Evolutionary conservation across 1,139 yeast species (phyloP).

Genomic region (Saccharomycopsis crataegensis): DNA sequence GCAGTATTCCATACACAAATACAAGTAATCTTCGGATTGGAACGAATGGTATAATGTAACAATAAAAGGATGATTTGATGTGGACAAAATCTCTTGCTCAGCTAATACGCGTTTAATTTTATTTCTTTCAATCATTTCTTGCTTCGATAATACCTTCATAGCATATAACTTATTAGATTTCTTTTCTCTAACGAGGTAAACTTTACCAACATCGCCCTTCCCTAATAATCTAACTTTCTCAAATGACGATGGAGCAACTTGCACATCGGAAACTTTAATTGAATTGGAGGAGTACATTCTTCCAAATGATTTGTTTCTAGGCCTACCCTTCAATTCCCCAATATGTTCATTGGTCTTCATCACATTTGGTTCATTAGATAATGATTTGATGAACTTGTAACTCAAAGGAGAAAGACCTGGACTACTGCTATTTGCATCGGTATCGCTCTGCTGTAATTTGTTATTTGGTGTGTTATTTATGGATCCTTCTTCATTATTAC

Average conservation of each 20-base stretch:
- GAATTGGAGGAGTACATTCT: conserved; percentile 66
- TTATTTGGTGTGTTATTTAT: background rate
- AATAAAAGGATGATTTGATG: conserved; percentile 94
- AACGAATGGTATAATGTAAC: conserved; percentile 94
- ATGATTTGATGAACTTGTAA: conserved; percentile 11
- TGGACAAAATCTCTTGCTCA: conserved; percentile 93
- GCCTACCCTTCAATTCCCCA: conserved; percentile 29
- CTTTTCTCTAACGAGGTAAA: conserved; percentile 82
- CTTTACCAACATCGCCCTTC: conserved; percentile 97
- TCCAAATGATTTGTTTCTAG: conserved; percentile 40
- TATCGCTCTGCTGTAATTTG: background rate
- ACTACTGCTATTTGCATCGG: conserved; percentile 12
- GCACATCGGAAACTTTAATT: conserved; percentile 65
- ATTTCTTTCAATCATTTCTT: conserved; percentile 91
- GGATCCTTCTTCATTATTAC: conserved; percentile 20
- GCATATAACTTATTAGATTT: conserved; percentile 72
- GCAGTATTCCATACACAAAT: conserved; percentile 96
- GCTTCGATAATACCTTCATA: conserved; percentile 83
- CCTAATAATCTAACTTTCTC: conserved; percentile 86
- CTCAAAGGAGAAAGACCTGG: background rate
- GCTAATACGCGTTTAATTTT: conserved; percentile 92
- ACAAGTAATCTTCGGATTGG: conserved; percentile 88
- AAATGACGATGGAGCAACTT: conserved; percentile 80
- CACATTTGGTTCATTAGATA: conserved; percentile 17
- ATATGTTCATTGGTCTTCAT: conserved; percentile 19